Evolutionary conservation across 176 grass and related monocot species (phyloP), one percentile per base, ranked within the genome.

Genomic region (Poa annua): DNA sequence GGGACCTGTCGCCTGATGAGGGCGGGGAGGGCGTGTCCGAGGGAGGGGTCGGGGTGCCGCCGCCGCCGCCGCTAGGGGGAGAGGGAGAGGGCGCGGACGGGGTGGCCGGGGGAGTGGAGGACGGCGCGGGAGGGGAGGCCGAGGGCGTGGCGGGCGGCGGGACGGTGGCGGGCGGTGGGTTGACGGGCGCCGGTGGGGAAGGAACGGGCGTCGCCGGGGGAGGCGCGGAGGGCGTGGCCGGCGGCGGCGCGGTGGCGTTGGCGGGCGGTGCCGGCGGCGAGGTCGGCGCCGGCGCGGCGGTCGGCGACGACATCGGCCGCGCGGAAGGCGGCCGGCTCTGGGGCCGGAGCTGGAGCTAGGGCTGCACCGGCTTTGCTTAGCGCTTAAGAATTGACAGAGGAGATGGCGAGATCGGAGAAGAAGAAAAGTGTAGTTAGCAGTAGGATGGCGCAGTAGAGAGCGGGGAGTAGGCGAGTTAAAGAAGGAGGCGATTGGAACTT

Each of bases 261-360:
- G 26, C 52, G 2, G 84, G 71, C 8, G 81, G 69, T 13, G 83
- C 49, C 24, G 84, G 17, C 4, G 66, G 80, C 67, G 74, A 38
- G 2, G 83, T 84, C 22, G 89, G 85, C 15, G 89, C 85, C 76
- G 89, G 89, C 72, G 89, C 78, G 38, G 78, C 63, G 26, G 84
- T 83, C 49, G 88, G 84, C 80, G 88, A 86, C 74, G 88, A 90
- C 88, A 90, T 86, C 53, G 64, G 71, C 34, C 51, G 22, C 22
- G 38, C 17, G 16, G 50, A 0, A 13, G 44, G 3, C 39, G 59
- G 64, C 56, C 38, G 55, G 85, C 34, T 24, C 25, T 45, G 86
- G 69, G 48, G 39, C 41, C 48, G 4, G 68, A 5, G 44, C 61
- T 32, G 36, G 33, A 71, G 32, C 65, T 64, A 17, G 79, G n/a